Conservation (phyloP, 176 grass and related monocot genomes). For the Aegilops bicornis region DNA sequence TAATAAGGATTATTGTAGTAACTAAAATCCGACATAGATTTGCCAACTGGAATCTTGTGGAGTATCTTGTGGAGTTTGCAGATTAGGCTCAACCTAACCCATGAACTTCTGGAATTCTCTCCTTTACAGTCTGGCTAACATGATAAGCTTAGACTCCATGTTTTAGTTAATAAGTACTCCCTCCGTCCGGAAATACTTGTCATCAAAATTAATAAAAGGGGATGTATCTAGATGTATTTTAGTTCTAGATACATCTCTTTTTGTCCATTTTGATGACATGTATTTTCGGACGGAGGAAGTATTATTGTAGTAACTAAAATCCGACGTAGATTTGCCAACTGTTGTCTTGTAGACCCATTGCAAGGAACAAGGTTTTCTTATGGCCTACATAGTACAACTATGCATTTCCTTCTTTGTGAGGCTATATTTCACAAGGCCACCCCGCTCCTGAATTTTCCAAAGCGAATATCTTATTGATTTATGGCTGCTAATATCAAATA, state of each 20-base stretch:
- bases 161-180: not conserved
- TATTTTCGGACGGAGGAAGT: not conserved
- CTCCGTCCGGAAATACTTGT: too few species aligned
- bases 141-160: not conserved
- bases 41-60: too few species aligned
- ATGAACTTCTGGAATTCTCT: not conserved
- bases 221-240: too few species aligned
- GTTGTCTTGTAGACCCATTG: not conserved
- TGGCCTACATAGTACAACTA: not conserved
- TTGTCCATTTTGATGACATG: too few species aligned
- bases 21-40: not conserved
- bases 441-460: not conserved
- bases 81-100: constrained; percentile 12
- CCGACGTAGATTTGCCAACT: not conserved
- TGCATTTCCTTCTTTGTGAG: not conserved
- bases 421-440: not conserved
- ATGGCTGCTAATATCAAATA: not conserved
- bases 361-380: not conserved
- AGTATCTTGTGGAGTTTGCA: not conserved
- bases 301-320: not conserved
- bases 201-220: too few species aligned
- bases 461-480: not conserved
- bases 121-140: not conserved
- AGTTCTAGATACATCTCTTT: too few species aligned
- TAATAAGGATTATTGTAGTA: not conserved